Evolutionary conservation across 108 stramenopile genomes (phyloP), one percentile per base, ranked within the genome.

Genomic region (Fragilariopsis cylindrus): DNA sequence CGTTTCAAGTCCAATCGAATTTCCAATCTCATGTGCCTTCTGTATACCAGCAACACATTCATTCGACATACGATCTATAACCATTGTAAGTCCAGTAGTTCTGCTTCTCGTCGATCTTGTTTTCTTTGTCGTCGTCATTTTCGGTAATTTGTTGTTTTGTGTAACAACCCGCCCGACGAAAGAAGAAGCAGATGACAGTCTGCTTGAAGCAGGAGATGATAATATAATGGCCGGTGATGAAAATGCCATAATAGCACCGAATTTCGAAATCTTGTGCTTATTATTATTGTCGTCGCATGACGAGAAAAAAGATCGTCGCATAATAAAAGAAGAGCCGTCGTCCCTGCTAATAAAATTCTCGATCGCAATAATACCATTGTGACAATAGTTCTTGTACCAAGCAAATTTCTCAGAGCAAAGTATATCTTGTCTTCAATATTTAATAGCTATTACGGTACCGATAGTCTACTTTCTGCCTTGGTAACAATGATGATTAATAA

Each of bases 61-160:
- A 71, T 89, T 83, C 56, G 88, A 89, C 83, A 92, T 77, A 45
- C 87, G 86, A 60, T 89, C 87, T 39, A 68, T 68, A 5, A 44
- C 67, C 67, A 68, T 68, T 5, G 62, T 45, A 41, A 63, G 62
- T n/a, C 16, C 43, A 40, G 62, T 63, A 4, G 8, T 41, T 62
- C 19, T 5, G 43, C 6, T 43, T 45, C 43, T 12, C n/a, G 7
- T 40, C 7, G 62, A 21, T 63, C 43, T 15, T 45, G 6, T 5
- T 41, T 7, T 42, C 40, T 8, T 9, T 42, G 8, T 62, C 42
- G 62, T 63, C 5, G 39, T 4, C 58, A 63, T n/a, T 13, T 63
- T 42, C 11, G 43, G 43, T 41, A 5, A 45, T 13, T 15, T 44
- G 13, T 63, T 41, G 9, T 30, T 30, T 30, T 9, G 43, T 12